Percentiles rank a stretch among this genome's conserved stretches.
These are phyloP conservation scores for Chloranthus sessilifolius DNA, from an alignment of 164 flowering plant species.

Conservation along the genomic window DNA sequence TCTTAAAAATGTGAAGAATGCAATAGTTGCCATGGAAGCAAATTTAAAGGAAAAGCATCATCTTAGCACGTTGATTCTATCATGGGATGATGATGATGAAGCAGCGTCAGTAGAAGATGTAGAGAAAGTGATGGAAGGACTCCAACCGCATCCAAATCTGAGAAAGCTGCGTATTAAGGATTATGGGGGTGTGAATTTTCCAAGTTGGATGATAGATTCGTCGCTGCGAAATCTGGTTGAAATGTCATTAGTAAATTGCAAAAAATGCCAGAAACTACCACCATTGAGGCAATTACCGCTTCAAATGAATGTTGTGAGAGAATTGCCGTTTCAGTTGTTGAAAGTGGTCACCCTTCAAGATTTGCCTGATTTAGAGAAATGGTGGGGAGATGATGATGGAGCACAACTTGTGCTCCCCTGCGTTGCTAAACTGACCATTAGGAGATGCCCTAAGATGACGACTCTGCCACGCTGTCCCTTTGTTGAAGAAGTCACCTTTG, in stretches of 20 bases:
- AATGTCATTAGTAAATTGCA: slow-evolving; percentile 15
- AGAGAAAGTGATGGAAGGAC: slow-evolving; percentile 8
- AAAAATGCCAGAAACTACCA: slow-evolving; percentile 14
- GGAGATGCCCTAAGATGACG: slow-evolving; percentile 9
- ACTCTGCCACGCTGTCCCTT: slow-evolving; percentile 4
- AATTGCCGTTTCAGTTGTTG: slow-evolving; percentile 9
- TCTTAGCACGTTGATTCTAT: not conserved
- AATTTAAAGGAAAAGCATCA: slow-evolving; percentile 1
- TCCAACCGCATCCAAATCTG: slow-evolving; percentile 21
- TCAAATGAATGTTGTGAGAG: slow-evolving; percentile 14
- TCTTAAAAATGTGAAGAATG: slow-evolving; percentile 5
- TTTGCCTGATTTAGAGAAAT: slow-evolving; percentile 12
- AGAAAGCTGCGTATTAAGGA: slow-evolving; percentile 10
- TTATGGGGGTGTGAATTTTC: slow-evolving; percentile 18
- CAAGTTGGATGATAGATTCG: slow-evolving; percentile 14
- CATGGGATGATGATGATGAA: not conserved
- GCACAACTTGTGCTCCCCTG: not conserved
- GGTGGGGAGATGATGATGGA: slow-evolving; percentile 3
- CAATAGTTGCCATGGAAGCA: not conserved
- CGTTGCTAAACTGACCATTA: slow-evolving; percentile 6
- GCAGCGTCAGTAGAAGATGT: not conserved
- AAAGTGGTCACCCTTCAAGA: slow-evolving; percentile 1
- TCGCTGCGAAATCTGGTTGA: slow-evolving; percentile 8
- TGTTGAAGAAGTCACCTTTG: no score
- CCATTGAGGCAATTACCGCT: slow-evolving; percentile 17